phyloP scores from a whole-genome alignment of 768 basidiomycete species.

The Boletellus emodensis region DNA sequence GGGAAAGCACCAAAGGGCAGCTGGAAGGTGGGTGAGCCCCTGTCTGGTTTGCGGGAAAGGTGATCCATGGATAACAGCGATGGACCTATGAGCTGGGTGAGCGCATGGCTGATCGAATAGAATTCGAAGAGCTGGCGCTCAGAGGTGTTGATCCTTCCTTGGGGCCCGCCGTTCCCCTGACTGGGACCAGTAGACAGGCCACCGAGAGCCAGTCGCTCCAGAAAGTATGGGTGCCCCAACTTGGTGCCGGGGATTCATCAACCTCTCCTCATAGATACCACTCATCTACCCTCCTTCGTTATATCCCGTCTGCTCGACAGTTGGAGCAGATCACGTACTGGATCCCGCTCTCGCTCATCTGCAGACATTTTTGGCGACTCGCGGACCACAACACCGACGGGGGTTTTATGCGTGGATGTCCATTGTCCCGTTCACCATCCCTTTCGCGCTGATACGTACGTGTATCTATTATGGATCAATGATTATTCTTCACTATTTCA shows the following conservation, averaged over 20 bases:
- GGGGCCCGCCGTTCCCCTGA: constrained; percentile 46
- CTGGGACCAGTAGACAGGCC: constrained; percentile 17
- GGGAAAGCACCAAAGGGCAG: constrained; percentile 60
- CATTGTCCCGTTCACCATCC: constrained; percentile 68
- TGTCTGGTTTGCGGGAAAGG: constrained; percentile 4
- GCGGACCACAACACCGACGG: constrained; percentile 60
- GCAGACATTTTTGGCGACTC: constrained; percentile 44
- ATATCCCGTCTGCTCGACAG: constrained; percentile 43
- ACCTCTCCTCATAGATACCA: constrained; percentile 43
- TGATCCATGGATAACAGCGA: constrained; percentile 37
- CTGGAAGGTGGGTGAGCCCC: constrained; percentile 60
- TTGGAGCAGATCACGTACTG: constrained; percentile 16
- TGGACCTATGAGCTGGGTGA: constrained; percentile 62
- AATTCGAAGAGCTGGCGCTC: constrained; percentile 77
- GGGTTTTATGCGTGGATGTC: constrained; percentile 66
- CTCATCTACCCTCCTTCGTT: constrained; percentile 46
- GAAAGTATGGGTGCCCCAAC: constrained; percentile 9
- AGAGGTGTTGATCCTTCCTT: constrained; percentile 68
- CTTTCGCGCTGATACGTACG: constrained; percentile 75
- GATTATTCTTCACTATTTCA: constrained; percentile 1
- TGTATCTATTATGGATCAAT: constrained; percentile 2
- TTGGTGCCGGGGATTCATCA: neutral
- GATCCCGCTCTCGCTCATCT: constrained; percentile 44
- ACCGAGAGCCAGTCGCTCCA: constrained; percentile 13
- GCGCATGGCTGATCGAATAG: constrained; percentile 63